These are phyloP conservation scores for Suhomyces ambrosiae DNA, from an alignment of 1,139 yeast genomes.

Conservation along the genomic window DNA sequence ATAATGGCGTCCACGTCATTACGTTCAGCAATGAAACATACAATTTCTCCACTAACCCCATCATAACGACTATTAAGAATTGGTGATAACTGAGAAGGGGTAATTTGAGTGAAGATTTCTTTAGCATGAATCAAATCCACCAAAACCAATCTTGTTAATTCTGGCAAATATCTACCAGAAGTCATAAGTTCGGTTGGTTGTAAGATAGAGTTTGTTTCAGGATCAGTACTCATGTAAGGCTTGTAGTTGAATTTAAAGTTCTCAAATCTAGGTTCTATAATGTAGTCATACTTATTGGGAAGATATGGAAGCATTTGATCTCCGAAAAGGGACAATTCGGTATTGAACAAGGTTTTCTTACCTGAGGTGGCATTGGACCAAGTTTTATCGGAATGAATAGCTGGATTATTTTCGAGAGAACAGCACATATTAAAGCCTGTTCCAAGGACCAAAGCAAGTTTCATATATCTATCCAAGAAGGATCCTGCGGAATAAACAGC, in stretches of 20 bases:
- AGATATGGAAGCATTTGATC: conserved; percentile 31
- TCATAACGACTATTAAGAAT: conserved; percentile 28
- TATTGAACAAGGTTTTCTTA: conserved; percentile 33
- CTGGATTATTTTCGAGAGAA: conserved; percentile 27
- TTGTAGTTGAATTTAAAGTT: conserved; percentile 27
- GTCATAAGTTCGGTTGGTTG: conserved; percentile 60
- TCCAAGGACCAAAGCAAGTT: conserved; percentile 49
- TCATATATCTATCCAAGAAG: conserved; percentile 39
- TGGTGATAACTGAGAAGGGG: conserved; percentile 8
- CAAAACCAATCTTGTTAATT: conserved; percentile 47
- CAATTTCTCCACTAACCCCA: conserved; percentile 43
- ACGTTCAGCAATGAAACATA: conserved; percentile 41
- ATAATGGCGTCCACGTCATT: conserved; percentile 26
- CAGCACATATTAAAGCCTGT: conserved; percentile 51
- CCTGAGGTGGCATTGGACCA: conserved; percentile 18
- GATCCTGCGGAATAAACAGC: conserved; percentile 52
- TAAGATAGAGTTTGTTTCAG: conserved; percentile 35
- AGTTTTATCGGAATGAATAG: conserved; percentile 27
- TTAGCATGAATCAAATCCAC: conserved; percentile 33
- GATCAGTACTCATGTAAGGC: conserved; percentile 39
- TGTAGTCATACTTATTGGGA: conserved; percentile 39
- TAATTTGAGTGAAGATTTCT: conserved; percentile 33
- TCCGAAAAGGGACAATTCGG: conserved; percentile 48
- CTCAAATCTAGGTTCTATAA: conserved; percentile 40
- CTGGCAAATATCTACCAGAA: conserved; percentile 60